Conservation (phyloP, 257 asterid species). For the Agastache rugosa region DNA sequence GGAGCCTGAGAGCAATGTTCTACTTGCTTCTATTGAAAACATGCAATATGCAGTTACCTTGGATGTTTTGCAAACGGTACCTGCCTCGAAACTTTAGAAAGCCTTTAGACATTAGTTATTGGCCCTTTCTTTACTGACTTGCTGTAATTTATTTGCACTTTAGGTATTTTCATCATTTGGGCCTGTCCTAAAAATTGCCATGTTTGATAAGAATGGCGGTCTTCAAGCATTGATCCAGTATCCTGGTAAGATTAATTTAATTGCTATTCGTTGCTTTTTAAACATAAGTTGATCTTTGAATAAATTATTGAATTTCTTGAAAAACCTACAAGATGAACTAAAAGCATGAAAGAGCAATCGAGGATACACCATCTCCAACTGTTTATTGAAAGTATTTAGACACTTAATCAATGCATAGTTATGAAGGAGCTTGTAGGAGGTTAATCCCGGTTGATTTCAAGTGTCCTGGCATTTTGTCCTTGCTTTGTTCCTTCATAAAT, state of each 20-base stretch:
- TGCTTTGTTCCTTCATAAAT: not conserved
- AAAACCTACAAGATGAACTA: conserved; percentile 1
- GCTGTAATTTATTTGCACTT: conserved; percentile 24
- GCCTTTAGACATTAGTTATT: conserved; percentile 29
- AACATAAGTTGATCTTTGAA: not conserved
- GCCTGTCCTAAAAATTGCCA: conserved; percentile 84
- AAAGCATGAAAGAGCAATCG: not conserved
- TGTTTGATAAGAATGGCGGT: conserved; percentile 91
- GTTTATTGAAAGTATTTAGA: not conserved
- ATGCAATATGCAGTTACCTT: conserved; percentile 97
- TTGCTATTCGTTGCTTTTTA: conserved; percentile 22
- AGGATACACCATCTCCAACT: not conserved
- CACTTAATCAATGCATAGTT: not conserved
- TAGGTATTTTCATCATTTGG: conserved; percentile 88
- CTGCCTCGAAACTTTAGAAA: conserved; percentile 34
- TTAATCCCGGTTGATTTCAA: not conserved
- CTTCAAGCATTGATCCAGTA: conserved; percentile 89
- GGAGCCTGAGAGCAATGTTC: conserved; percentile 97
- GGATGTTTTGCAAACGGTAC: conserved; percentile 87
- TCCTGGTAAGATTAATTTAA: conserved; percentile 61
- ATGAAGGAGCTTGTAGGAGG: not conserved
- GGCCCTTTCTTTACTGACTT: conserved; percentile 25
- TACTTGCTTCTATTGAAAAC: conserved; percentile 96
- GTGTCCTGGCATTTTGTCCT: conserved; percentile 9
- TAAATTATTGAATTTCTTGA: not conserved